Percentiles rank a stretch among this genome's conserved stretches.
phyloP scores from a whole-genome alignment of 129 eudicot genomes.

The Saposhnikovia divaricata region DNA sequence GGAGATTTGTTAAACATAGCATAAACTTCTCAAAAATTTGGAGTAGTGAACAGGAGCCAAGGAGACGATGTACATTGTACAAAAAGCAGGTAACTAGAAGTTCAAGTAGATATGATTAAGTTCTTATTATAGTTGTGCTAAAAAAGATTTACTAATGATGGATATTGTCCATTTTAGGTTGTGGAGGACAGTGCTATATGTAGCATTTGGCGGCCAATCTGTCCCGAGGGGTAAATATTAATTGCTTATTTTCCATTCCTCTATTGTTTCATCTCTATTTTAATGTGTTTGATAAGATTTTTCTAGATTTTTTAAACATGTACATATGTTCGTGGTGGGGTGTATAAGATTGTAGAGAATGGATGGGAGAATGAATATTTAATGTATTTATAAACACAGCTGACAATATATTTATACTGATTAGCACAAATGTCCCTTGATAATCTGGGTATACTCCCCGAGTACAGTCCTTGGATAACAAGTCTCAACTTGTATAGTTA shows the following conservation, averaged over 20 bases:
- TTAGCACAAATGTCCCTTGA: background rate
- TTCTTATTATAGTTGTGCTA: slow-evolving; percentile 4
- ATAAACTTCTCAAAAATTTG: slow-evolving; percentile 68
- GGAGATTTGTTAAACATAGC: slow-evolving; percentile 52
- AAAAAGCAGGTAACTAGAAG: slow-evolving; percentile 49
- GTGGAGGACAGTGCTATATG: slow-evolving; percentile 48
- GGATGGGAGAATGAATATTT: background rate
- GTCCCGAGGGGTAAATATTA: slow-evolving; percentile 75
- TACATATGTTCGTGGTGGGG: background rate
- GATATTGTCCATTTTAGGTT: slow-evolving; percentile 32
- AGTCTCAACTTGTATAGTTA: background rate
- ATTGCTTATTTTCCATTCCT: slow-evolving; percentile 1
- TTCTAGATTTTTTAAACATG: background rate
- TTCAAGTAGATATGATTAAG: background rate
- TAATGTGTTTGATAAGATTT: background rate
- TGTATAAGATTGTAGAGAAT: background rate
- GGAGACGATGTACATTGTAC: slow-evolving; percentile 56
- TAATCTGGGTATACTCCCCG: background rate
- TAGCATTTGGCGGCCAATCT: slow-evolving; percentile 91
- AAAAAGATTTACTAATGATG: background rate
- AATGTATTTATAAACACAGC: background rate
- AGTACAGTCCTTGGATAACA: background rate
- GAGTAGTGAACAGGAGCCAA: slow-evolving; percentile 76
- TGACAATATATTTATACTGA: background rate
- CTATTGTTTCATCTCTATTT: background rate